phyloP scores from a whole-genome alignment of 1,284 basidiomycete species.

The Coniophora puteana region DNA sequence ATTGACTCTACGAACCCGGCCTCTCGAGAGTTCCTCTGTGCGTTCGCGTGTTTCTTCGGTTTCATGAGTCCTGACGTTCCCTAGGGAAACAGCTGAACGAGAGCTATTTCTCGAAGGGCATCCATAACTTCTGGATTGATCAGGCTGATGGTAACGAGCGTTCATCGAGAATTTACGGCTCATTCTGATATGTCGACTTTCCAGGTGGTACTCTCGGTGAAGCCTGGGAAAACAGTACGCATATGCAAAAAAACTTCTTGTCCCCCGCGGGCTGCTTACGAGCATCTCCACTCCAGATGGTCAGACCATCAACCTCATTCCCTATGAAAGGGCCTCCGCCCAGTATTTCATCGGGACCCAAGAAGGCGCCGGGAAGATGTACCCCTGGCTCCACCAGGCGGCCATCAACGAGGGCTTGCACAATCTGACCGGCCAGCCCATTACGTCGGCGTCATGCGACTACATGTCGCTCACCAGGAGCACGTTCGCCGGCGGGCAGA shows the following conservation, averaged over 20 bases:
- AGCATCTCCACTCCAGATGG: conserved; percentile 24
- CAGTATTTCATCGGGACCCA: conserved; percentile 39
- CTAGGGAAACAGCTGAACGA: conserved; percentile 37
- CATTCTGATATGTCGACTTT: conserved; percentile 1
- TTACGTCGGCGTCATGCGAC: conserved; percentile 23
- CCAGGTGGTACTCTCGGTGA: conserved; percentile 36
- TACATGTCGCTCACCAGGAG: conserved; percentile 39
- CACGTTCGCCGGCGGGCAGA: conserved; percentile 36
- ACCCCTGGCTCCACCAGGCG: conserved; percentile 37
- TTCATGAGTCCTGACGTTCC: conserved; percentile 7
- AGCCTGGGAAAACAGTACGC: conserved; percentile 34
- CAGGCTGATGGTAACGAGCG: conserved; percentile 33
- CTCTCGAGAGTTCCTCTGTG: conserved; percentile 19
- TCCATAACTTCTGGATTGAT: conserved; percentile 42
- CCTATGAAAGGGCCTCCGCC: conserved; percentile 33
- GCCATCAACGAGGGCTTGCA: conserved; percentile 26
- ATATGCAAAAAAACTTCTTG: neutral
- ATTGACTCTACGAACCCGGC: conserved; percentile 22
- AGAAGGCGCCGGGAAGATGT: conserved; percentile 36
- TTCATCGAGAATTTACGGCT: neutral
- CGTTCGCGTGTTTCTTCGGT: neutral
- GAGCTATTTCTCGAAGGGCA: conserved; percentile 39
- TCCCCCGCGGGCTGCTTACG: neutral
- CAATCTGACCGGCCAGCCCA: conserved; percentile 27
- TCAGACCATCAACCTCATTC: conserved; percentile 30